Base-by-base conservation (phyloP, 495 filamentous ascomycete species). In the Penicillium diatomitis region DNA sequence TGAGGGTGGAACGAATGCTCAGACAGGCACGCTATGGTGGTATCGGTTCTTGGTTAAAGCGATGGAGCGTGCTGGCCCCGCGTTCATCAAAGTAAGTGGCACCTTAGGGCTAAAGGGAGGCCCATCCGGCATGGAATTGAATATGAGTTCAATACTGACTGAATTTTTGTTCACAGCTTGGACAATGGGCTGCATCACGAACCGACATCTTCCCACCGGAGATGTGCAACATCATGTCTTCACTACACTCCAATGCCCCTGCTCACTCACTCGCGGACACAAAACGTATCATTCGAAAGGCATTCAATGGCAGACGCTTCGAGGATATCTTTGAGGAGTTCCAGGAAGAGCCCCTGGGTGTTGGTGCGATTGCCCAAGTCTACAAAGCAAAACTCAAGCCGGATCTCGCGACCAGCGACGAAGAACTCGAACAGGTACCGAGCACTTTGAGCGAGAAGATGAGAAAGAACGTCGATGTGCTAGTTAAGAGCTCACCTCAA, bases 281-380 rank as follows among this genome's bases (percentile, higher is more conserved):
- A 6, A 91, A 89, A 61, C 73, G 73, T 39, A 96, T 79, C 27
- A 81, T 99, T 28, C 67, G 71, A 44, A 78, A 80, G 37, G 91
- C 94, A 2, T 99, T 99, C 58, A 78, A 82, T 48, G 87, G 86
- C 2, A 69, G 84, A 34, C 63, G 67, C 2, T 96, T 97, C 45
- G 82, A 88, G 27, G 87, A 96, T 4, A 97, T 99, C 30, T 99
- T 99, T 55, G 90, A 96, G 30, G 94, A 97, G 61, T 99, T 99
- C 57, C 75, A 96, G 27, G 87, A 94, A 63, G 80, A 80, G 46
- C 92, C 94, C 0, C 69, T 99, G 2, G 94, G 94, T 8, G 91
- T 96, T 4, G 94, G 94, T 27, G 92, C 94, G 9, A 96, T 99
- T 60, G 94, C 94, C 10, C 94, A 99, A 64, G 94, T 96, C 8